Evolutionary conservation across 768 basidiomycete species (phyloP).

Genomic region (Leccinellum rugosiceps): DNA sequence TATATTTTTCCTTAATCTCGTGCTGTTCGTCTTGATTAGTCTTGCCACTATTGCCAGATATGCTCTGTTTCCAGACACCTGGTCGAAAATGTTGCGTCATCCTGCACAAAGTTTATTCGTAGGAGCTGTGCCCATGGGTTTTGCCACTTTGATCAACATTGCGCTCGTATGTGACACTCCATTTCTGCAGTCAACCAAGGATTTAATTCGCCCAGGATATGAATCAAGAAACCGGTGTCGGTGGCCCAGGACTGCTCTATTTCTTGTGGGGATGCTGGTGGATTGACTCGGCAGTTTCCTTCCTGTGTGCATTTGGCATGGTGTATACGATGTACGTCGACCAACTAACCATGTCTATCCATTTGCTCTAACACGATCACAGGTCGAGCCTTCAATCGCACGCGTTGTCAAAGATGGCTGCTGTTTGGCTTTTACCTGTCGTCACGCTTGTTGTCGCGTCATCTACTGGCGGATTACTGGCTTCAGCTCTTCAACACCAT

Average conservation of each 20-base stretch:
- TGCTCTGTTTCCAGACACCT: constrained; percentile 38
- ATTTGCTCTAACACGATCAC: constrained; percentile 2
- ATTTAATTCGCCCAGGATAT: constrained; percentile 20
- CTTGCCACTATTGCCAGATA: constrained; percentile 39
- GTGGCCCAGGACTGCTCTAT: constrained; percentile 36
- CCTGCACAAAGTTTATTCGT: constrained; percentile 45
- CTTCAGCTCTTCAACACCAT: constrained; percentile 35
- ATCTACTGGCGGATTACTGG: constrained; percentile 46
- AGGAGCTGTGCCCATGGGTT: constrained; percentile 44
- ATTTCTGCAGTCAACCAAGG: neutral
- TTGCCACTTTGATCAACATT: constrained; percentile 42
- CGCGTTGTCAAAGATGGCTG: constrained; percentile 37
- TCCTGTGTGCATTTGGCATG: constrained; percentile 46
- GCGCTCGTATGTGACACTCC: constrained; percentile 30
- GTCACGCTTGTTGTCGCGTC: constrained; percentile 54
- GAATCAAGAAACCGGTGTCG: constrained; percentile 36
- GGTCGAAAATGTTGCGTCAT: constrained; percentile 45
- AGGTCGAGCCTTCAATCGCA: constrained; percentile 47
- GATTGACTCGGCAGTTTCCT: constrained; percentile 41
- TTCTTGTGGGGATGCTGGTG: constrained; percentile 52
- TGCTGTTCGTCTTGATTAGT: constrained; percentile 36
- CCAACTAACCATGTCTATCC: neutral
- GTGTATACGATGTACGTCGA: constrained; percentile 43
- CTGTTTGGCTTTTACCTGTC: constrained; percentile 50
- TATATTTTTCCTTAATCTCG: constrained; percentile 40